Conservation (phyloP, 139 green algal species). For the Tetradesmus obliquus region DNA sequence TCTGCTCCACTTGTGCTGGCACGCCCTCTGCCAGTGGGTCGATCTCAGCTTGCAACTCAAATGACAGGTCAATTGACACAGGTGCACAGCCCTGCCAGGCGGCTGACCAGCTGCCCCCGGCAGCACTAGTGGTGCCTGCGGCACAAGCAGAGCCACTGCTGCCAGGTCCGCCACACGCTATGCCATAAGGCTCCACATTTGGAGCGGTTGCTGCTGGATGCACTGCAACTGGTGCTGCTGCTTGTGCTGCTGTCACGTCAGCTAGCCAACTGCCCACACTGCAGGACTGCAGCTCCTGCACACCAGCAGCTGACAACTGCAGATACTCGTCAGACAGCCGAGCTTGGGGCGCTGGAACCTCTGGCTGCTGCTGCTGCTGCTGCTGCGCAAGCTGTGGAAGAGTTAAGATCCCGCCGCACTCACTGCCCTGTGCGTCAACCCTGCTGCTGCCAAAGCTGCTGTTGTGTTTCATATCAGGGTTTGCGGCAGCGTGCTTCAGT, state of each 20-base stretch:
- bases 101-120: neutral
- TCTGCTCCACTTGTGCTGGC: neutral
- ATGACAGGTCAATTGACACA: conserved; percentile 17
- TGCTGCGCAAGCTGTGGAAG: neutral
- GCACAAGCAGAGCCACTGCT: neutral
- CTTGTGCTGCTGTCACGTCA: neutral
- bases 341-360: neutral
- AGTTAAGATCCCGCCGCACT: neutral
- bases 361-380: neutral
- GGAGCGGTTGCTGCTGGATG: neutral
- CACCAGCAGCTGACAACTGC: neutral
- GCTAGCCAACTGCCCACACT: neutral
- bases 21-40: neutral
- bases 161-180: no score
- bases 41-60: conserved; percentile 9
- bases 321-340: neutral
- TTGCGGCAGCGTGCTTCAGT: neutral
- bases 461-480: no score
- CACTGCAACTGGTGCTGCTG: neutral
- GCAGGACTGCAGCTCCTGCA: neutral
- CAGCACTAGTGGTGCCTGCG: neutral
- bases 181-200: no score
- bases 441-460: no score
- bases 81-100: neutral
- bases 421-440: no score